phyloP scores from a whole-genome alignment of 345 rosid genomes.

The Eucalyptus guilfoylei region DNA sequence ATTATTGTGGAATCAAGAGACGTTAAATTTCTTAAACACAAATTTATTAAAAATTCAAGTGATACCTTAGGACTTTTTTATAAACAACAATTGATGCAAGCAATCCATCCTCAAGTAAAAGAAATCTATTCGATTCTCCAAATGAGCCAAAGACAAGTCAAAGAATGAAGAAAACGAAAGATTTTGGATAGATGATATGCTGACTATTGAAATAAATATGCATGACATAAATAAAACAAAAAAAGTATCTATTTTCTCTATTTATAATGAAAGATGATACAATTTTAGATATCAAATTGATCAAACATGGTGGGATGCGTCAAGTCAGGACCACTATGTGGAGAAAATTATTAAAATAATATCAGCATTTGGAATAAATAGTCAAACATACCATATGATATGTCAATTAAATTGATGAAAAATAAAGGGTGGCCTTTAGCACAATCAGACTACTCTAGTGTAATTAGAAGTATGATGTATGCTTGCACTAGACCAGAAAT shows the following conservation, averaged over 20 bases:
- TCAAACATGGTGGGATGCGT: too few species aligned
- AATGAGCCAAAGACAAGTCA: background rate
- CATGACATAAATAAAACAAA: too few species aligned
- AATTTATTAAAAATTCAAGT: background rate
- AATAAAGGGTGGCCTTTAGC: background rate
- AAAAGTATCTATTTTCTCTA: too few species aligned
- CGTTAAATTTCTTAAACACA: background rate
- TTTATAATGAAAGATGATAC: too few species aligned
- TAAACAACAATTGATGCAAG: background rate
- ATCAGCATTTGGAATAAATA: background rate
- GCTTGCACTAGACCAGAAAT: background rate
- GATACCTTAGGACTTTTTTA: background rate
- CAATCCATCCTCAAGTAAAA: background rate
- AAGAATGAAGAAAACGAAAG: background rate
- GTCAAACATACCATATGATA: background rate
- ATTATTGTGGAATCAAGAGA: background rate
- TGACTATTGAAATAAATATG: too few species aligned
- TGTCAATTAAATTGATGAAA: background rate
- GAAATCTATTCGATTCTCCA: background rate
- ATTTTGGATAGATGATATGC: background rate
- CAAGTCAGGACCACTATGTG: too few species aligned
- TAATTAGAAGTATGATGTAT: background rate
- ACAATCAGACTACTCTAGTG: background rate
- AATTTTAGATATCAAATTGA: too few species aligned
- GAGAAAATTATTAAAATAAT: background rate